Conservation (phyloP, 2,329 filamentous ascomycete species). For the Hirsutella thompsonii region DNA sequence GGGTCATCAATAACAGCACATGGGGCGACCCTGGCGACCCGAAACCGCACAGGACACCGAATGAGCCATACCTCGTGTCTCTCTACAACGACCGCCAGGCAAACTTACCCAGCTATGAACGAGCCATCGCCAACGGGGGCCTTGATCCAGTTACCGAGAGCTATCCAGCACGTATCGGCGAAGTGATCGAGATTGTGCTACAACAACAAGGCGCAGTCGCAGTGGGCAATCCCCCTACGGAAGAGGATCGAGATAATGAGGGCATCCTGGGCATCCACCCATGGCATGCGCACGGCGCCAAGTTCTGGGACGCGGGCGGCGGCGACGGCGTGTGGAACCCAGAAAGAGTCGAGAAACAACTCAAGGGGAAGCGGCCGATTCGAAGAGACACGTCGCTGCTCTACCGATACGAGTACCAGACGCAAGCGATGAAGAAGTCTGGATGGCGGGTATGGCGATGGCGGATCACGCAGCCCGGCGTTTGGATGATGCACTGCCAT, state of each 20-base stretch:
- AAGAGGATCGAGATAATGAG: background rate
- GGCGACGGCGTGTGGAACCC: slow-evolving; percentile 5
- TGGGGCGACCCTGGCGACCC: too few relatives aligned
- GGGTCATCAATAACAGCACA: too few relatives aligned
- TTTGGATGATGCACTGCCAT: slow-evolving; percentile 53
- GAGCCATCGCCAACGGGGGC: too few relatives aligned
- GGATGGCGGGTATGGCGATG: slow-evolving; percentile 52
- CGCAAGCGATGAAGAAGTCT: slow-evolving; percentile 18
- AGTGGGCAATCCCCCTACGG: background rate
- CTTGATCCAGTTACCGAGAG: too few relatives aligned
- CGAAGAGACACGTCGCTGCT: slow-evolving; percentile 29
- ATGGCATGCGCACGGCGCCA: slow-evolving; percentile 8
- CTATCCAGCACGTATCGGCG: too few relatives aligned
- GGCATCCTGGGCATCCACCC: slow-evolving; percentile 1
- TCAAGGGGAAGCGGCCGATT: slow-evolving; percentile 14
- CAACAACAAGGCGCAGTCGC: slow-evolving; percentile 4
- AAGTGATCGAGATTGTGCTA: slow-evolving; percentile 4
- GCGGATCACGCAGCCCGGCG: slow-evolving; percentile 26
- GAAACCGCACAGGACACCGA: too few relatives aligned
- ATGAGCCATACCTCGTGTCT: too few relatives aligned
- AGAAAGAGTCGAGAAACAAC: slow-evolving; percentile 1
- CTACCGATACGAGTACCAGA: background rate
- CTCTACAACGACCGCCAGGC: too few relatives aligned
- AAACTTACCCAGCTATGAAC: too few relatives aligned
- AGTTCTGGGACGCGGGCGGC: slow-evolving; percentile 8